Conservation (phyloP, 1,139 yeast genomes). For the Suzukiozyma palmioleophila region DNA sequence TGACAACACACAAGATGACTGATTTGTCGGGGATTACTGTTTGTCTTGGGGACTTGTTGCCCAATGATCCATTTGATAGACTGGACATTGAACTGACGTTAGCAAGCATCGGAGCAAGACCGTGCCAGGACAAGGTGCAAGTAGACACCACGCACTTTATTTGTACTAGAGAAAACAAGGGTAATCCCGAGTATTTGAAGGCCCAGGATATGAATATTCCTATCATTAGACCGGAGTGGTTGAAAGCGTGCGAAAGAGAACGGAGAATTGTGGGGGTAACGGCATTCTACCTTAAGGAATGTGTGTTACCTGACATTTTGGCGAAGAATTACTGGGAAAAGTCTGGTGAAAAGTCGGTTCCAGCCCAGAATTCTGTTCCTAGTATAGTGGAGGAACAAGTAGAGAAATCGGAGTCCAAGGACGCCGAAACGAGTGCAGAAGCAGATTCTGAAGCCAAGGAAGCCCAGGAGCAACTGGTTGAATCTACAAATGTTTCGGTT, state of each 20-base stretch:
- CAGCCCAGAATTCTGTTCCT: neutral
- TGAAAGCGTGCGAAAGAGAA: slow-evolving; percentile 88
- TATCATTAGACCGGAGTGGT: slow-evolving; percentile 94
- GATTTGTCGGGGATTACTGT: slow-evolving; percentile 91
- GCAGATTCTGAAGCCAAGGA: slow-evolving; percentile 5
- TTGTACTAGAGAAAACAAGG: slow-evolving; percentile 62
- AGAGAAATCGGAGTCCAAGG: slow-evolving; percentile 3
- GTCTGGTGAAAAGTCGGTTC: slow-evolving; percentile 2
- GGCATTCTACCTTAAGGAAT: slow-evolving; percentile 63
- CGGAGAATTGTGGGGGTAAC: slow-evolving; percentile 90
- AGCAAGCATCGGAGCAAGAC: slow-evolving; percentile 72
- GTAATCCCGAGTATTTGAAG: slow-evolving; percentile 60
- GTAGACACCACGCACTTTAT: slow-evolving; percentile 94
- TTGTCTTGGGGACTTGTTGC: slow-evolving; percentile 77
- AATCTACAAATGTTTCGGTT: neutral
- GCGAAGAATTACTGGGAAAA: slow-evolving; percentile 40
- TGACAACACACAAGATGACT: slow-evolving; percentile 93
- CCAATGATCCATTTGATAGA: slow-evolving; percentile 52
- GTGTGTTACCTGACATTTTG: slow-evolving; percentile 45
- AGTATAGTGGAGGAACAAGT: no score
- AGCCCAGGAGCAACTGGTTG: neutral
- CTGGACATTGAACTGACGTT: slow-evolving; percentile 65
- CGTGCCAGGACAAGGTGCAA: slow-evolving; percentile 65
- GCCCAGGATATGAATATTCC: slow-evolving; percentile 91
- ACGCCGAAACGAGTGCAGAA: slow-evolving; percentile 5